Evolutionary conservation across 306 rosid genomes (phyloP).

Genomic region (Biancaea sappan): DNA sequence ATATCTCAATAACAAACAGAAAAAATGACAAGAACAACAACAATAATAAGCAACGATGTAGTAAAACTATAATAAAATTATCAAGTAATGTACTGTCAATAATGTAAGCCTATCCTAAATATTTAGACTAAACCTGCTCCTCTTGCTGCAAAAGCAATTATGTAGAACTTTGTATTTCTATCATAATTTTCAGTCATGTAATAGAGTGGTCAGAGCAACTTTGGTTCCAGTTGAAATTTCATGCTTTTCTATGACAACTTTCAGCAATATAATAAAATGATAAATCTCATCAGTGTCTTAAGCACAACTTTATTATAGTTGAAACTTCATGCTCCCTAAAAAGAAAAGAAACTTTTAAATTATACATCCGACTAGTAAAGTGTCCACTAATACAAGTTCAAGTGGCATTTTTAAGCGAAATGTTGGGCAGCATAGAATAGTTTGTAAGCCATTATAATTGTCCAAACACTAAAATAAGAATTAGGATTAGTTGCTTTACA

Average conservation of each 20-base stretch:
- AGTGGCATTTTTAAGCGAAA: slow-evolving; percentile 22
- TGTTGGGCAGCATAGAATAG: neutral
- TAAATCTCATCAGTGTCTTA: neutral
- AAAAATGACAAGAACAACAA: neutral
- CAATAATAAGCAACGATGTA: neutral
- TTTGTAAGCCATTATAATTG: neutral
- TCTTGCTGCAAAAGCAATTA: neutral
- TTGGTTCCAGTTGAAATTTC: neutral
- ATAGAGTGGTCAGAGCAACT: slow-evolving; percentile 14
- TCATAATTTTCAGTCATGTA: slow-evolving; percentile 11
- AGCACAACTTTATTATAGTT: neutral
- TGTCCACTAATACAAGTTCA: neutral
- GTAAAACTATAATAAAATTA: neutral
- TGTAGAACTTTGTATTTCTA: neutral
- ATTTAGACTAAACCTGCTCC: neutral
- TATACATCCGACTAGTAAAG: neutral
- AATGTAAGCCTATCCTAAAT: slow-evolving; percentile 10
- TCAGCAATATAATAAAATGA: neutral
- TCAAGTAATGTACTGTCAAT: neutral
- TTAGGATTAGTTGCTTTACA: neutral
- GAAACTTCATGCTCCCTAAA: slow-evolving; percentile 12
- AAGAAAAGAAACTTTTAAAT: neutral
- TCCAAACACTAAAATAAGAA: slow-evolving; percentile 9
- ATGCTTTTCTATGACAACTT: neutral
- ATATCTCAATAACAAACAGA: too few relatives aligned